Evolutionary conservation across 2,329 filamentous ascomycete genomes (phyloP), one percentile per base, ranked within the genome.

Genomic region (Fusarium redolens): DNA sequence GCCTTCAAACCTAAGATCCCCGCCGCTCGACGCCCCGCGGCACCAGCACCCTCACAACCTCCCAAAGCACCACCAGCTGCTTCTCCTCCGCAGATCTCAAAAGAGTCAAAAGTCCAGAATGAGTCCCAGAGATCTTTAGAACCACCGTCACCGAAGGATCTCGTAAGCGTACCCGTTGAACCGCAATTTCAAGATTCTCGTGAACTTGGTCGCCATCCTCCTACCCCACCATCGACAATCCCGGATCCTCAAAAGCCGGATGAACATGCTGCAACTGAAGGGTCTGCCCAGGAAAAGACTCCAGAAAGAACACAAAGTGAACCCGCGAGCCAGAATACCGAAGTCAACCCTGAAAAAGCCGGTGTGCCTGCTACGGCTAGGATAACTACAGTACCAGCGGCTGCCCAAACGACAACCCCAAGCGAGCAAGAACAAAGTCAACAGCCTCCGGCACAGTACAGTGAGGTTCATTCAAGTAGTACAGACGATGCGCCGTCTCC

Each of bases 1-100:
- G 86, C 86, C 83, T 93, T 94, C 83, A 92, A 92, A 80, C 92
- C 92, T 48, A 94, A 92, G 83, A 88, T 89, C 72, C 89, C 88
- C 37, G 80, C 83, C 38, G 85, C 86, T 72, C 88, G 91, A 78
- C 83, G 86, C 63, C 79, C 80, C 69, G 84, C 85, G 71, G 82
- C 84, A 61, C 80, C 83, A 65, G 77, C 79, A 64, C 60, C 72
- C 38, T 71, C 74, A 55, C 74, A 76, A 66, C 69, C 60, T 45
- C 54, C 65, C 40, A 79, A 76, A 59, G 66, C 71, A 62, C 22
- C 51, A 37, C 38, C 71, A 38, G 45, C 60, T 58, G 40, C 69
- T 60, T 50, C 71, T 47, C 69, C 68, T 35, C 54, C 62, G 17
- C 73, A 71, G 33, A 30, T 44, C 33, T 43, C 68, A 28, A 55